Evolutionary conservation across 192 early-diverging fungal genomes (phyloP).

Genomic region (Backusella sp.): DNA sequence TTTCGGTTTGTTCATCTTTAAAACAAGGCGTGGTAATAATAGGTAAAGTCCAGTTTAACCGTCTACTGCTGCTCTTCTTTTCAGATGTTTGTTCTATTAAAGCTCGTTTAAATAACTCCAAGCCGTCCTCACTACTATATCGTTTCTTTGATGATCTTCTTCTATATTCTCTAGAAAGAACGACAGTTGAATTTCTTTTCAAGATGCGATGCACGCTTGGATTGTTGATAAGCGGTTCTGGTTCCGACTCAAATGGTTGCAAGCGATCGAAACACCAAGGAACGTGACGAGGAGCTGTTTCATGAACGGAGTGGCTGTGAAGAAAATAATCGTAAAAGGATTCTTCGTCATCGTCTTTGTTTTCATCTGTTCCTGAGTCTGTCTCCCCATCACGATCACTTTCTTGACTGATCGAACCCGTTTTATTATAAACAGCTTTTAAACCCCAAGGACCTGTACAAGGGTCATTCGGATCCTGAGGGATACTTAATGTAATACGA

Average conservation of each 20-base stretch:
- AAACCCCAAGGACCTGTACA: slow-evolving; percentile 41
- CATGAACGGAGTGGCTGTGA: slow-evolving; percentile 27
- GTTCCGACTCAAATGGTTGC: slow-evolving; percentile 49
- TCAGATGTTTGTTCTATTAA: slow-evolving; percentile 17
- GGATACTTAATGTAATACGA: slow-evolving; percentile 34
- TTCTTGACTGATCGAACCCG: slow-evolving; percentile 1
- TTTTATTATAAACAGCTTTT: slow-evolving; percentile 33
- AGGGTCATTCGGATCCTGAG: slow-evolving; percentile 43
- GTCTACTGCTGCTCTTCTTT: slow-evolving; percentile 15
- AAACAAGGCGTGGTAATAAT: slow-evolving; percentile 32
- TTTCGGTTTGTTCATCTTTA: slow-evolving; percentile 28
- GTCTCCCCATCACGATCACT: neutral
- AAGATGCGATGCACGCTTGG: slow-evolving; percentile 44
- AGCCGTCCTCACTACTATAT: slow-evolving; percentile 11
- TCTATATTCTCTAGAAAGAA: slow-evolving; percentile 50
- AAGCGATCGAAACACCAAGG: slow-evolving; percentile 49
- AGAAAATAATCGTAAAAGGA: slow-evolving; percentile 14
- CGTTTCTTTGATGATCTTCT: slow-evolving; percentile 13
- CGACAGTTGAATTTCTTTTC: slow-evolving; percentile 41
- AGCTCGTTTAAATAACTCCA: slow-evolving; percentile 26
- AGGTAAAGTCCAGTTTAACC: slow-evolving; percentile 24
- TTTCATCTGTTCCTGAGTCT: slow-evolving; percentile 9
- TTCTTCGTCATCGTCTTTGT: neutral
- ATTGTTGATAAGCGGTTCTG: slow-evolving; percentile 47
- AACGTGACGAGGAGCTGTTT: slow-evolving; percentile 33